These are phyloP conservation scores for Nigrospora sphaerica DNA, from an alignment of 2,329 filamentous ascomycete genomes.

Conservation along the genomic window DNA sequence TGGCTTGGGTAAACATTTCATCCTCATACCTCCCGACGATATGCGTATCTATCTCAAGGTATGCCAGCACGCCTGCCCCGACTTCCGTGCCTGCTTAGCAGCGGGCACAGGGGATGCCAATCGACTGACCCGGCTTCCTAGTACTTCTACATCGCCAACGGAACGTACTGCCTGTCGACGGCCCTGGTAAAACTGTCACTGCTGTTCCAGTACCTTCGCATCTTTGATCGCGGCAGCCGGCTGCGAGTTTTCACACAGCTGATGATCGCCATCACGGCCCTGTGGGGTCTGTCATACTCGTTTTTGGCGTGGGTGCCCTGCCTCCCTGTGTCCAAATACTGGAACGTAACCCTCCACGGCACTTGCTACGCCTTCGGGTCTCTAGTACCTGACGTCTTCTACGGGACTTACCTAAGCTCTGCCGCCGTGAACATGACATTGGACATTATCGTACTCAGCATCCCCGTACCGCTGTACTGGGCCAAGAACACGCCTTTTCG, in stretches of 20 bases:
- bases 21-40: conserved; percentile 3
- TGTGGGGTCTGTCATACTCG: conserved; percentile 15
- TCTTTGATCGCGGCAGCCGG: conserved; percentile 8
- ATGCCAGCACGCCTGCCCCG: background rate
- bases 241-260: conserved; percentile 7
- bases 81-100: background rate
- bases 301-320: conserved; percentile 19
- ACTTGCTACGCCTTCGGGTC: conserved; percentile 15
- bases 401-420: conserved; percentile 9
- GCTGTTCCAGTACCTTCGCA: conserved; percentile 18
- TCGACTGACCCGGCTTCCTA: conserved; percentile 1
- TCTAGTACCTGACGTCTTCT: conserved; percentile 5
- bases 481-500: conserved; percentile 3
- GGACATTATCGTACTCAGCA: conserved; percentile 11
- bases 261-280: conserved; percentile 9
- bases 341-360: conserved; percentile 4
- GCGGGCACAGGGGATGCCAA: background rate
- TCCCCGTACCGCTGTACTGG: conserved; percentile 14
- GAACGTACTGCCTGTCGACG: conserved; percentile 14
- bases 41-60: conserved; percentile 10
- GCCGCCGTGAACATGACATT: conserved; percentile 10
- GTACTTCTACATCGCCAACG: conserved; percentile 16
- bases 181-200: conserved; percentile 18
- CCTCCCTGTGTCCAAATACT: conserved; percentile 14
- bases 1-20: conserved; percentile 12